A percentile compares a stretch with the other conserved stretches of the same genome.
These are phyloP conservation scores for Rubia balearica DNA, from an alignment of 305 asterid species.

Conservation along the genomic window DNA sequence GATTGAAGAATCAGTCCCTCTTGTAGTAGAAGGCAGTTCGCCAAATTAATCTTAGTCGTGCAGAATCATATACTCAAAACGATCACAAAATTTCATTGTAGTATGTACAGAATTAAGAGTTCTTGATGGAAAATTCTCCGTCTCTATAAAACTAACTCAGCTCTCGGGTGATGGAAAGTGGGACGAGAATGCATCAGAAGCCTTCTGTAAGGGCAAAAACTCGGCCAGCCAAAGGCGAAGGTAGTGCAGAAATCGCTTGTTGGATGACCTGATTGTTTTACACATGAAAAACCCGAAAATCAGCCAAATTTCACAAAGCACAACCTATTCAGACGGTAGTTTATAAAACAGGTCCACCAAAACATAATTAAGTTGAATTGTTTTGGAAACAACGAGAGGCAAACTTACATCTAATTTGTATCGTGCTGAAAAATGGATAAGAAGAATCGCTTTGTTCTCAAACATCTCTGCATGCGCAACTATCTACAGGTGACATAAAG, in stretches of 20 bases:
- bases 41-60: no score
- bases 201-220: constrained; percentile 78
- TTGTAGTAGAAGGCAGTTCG: neutral
- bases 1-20: neutral
- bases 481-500: constrained; percentile 37
- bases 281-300: neutral
- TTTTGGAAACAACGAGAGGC: constrained; percentile 7
- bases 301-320: neutral
- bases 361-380: neutral
- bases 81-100: neutral
- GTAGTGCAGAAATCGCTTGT: constrained; percentile 63
- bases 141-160: neutral
- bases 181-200: constrained; percentile 29
- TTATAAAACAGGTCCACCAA: neutral
- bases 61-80: no score
- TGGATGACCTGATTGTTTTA: constrained; percentile 53
- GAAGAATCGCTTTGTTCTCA: constrained; percentile 83
- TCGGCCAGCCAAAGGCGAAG: constrained; percentile 78
- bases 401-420: constrained; percentile 71
- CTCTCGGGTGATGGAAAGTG: neutral
- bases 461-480: constrained; percentile 56
- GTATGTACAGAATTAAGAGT: neutral
- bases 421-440: constrained; percentile 93
- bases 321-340: neutral
- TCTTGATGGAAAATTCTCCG: neutral